phyloP scores from a whole-genome alignment of 768 basidiomycete genomes.

The Amanita pseudoporphyria region DNA sequence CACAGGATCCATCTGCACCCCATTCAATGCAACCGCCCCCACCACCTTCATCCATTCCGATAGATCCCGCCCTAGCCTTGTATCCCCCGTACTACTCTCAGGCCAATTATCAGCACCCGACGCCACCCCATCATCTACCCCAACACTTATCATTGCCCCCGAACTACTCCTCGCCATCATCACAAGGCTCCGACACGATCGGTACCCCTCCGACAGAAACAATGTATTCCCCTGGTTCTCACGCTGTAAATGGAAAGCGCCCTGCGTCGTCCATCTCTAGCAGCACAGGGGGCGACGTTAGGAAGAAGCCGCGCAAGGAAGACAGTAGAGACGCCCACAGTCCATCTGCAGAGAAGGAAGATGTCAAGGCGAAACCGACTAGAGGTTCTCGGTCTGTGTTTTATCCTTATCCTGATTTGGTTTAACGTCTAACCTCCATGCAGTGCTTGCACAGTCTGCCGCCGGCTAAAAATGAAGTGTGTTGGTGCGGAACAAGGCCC shows the following conservation, averaged over 20 bases:
- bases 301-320: slow-evolving; percentile 57
- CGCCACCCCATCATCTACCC: slow-evolving; percentile 36
- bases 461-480: slow-evolving; percentile 90
- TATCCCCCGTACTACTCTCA: slow-evolving; percentile 58
- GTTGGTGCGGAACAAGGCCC: slow-evolving; percentile 86
- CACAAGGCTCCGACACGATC: slow-evolving; percentile 68
- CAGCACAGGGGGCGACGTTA: slow-evolving; percentile 26
- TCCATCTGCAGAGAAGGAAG: slow-evolving; percentile 50
- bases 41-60: slow-evolving; percentile 51
- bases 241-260: slow-evolving; percentile 56
- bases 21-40: slow-evolving; percentile 48
- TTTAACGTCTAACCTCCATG: slow-evolving; percentile 7
- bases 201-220: slow-evolving; percentile 65
- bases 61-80: slow-evolving; percentile 63
- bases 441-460: slow-evolving; percentile 88
- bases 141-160: slow-evolving; percentile 48
- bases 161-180: slow-evolving; percentile 69
- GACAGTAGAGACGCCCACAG: slow-evolving; percentile 46
- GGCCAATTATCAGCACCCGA: slow-evolving; percentile 25
- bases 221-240: slow-evolving; percentile 27
- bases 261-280: slow-evolving; percentile 42
- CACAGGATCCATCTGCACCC: slow-evolving; percentile 31
- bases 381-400: slow-evolving; percentile 67
- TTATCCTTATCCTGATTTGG: slow-evolving; percentile 7
- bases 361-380: slow-evolving; percentile 72